Evolutionary conservation across 2,329 filamentous ascomycete genomes (phyloP).

Genomic region (Fusarium tjaetaba): DNA sequence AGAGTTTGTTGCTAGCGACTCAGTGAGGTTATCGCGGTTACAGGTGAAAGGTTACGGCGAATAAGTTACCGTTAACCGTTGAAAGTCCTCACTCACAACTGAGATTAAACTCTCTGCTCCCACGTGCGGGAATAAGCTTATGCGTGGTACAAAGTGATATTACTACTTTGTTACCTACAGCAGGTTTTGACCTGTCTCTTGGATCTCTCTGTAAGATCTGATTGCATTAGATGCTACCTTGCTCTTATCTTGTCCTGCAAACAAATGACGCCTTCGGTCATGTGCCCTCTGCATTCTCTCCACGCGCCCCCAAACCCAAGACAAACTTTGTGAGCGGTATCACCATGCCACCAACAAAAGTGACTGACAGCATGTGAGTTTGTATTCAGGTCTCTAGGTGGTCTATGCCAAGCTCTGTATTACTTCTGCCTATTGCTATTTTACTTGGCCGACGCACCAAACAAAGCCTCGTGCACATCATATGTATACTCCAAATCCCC

Average conservation of each 20-base stretch:
- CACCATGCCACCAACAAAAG: constrained; percentile 19
- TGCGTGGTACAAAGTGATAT: constrained; percentile 3
- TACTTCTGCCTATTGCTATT: constrained; percentile 8
- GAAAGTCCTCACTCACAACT: background rate
- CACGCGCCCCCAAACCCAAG: constrained; percentile 25
- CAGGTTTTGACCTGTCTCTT: constrained; percentile 9
- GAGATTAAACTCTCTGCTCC: background rate
- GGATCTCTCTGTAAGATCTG: constrained; percentile 18
- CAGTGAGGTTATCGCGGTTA: constrained; percentile 20
- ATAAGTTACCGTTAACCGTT: background rate
- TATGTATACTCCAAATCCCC: constrained; percentile 73
- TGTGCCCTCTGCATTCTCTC: constrained; percentile 34
- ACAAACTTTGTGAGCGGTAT: constrained; percentile 9
- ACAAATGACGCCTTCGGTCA: constrained; percentile 36
- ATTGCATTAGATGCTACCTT: constrained; percentile 22
- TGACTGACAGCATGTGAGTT: constrained; percentile 12
- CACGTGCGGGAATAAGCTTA: background rate
- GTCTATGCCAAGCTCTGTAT: background rate
- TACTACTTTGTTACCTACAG: background rate
- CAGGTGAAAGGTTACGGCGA: background rate
- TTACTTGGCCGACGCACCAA: constrained; percentile 58
- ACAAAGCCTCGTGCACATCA: constrained; percentile 69
- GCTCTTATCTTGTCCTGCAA: constrained; percentile 16
- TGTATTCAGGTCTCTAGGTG: background rate
- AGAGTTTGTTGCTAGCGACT: background rate